Conservation (phyloP, 2,329 filamentous ascomycete genomes). For the Diplodia scrobiculata region DNA sequence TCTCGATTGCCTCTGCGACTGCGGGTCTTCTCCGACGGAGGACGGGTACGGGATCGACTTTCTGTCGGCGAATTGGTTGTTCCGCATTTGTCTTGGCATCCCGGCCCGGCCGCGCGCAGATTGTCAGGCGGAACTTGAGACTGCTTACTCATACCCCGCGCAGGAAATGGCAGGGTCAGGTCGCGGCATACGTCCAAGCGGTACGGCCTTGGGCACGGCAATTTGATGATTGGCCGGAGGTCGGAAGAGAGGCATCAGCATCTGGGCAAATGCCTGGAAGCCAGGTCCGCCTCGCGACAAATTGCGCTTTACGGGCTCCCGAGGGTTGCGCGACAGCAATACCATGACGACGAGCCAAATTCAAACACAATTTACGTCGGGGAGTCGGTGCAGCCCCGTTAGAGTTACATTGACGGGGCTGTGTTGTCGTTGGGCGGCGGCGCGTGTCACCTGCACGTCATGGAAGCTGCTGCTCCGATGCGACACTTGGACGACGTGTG, state of each 20-base stretch:
- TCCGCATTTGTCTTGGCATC: background rate
- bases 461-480: slow-evolving; percentile 13
- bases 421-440: background rate
- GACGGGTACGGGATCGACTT: background rate
- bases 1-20: background rate
- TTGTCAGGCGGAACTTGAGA: background rate
- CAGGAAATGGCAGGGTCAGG: background rate
- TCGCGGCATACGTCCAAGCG: background rate
- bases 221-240: background rate
- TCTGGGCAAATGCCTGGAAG: background rate
- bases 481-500: slow-evolving; percentile 9
- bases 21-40: background rate
- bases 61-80: background rate
- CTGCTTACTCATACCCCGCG: background rate
- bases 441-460: slow-evolving; percentile 16
- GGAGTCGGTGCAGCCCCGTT: background rate
- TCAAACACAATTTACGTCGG: background rate
- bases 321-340: background rate
- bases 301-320: background rate
- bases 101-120: no score
- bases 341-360: slow-evolving; percentile 1
- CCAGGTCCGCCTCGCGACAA: background rate
- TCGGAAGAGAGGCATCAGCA: background rate
- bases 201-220: background rate
- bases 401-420: slow-evolving; percentile 23